Conservation (phyloP, 306 rosid genomes). For the Abrus precatorius region DNA sequence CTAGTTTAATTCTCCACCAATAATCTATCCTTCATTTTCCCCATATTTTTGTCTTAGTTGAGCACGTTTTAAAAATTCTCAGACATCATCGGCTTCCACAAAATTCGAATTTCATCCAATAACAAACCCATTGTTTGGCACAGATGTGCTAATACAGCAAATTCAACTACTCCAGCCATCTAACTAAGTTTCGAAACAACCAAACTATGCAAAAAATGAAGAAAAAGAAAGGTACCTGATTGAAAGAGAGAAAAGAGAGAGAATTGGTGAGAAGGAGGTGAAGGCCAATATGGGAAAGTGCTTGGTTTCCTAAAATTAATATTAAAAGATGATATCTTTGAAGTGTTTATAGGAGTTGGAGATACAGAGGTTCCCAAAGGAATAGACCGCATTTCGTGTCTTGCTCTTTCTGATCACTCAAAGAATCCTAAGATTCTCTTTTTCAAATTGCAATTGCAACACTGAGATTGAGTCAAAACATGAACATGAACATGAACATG, state of each 20-base stretch:
- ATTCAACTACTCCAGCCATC: conserved; percentile 21
- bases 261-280: conserved; percentile 55
- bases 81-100: conserved; percentile 36
- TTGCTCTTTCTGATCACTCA: conserved; percentile 36
- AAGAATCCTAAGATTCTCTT: conserved; percentile 28
- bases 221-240: conserved; percentile 60
- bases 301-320: conserved; percentile 55
- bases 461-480: not conserved
- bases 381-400: conserved; percentile 75
- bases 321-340: conserved; percentile 54
- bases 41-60: conserved; percentile 20
- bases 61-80: conserved; percentile 30
- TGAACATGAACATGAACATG: not conserved
- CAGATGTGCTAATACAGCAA: conserved; percentile 25
- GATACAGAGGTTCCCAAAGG: conserved; percentile 74
- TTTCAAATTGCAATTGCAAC: not conserved
- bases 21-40: conserved; percentile 6
- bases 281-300: conserved; percentile 56
- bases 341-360: conserved; percentile 60
- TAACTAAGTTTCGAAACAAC: conserved; percentile 14
- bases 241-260: conserved; percentile 60
- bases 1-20: conserved; percentile 17
- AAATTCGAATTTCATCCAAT: conserved; percentile 21
- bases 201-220: not conserved
- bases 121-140: conserved; percentile 22